Percentiles rank a stretch among this genome's conserved stretches.
Evolutionary conservation across 2,329 filamentous ascomycete species (phyloP).

Genomic region (Claviceps digitariae): DNA sequence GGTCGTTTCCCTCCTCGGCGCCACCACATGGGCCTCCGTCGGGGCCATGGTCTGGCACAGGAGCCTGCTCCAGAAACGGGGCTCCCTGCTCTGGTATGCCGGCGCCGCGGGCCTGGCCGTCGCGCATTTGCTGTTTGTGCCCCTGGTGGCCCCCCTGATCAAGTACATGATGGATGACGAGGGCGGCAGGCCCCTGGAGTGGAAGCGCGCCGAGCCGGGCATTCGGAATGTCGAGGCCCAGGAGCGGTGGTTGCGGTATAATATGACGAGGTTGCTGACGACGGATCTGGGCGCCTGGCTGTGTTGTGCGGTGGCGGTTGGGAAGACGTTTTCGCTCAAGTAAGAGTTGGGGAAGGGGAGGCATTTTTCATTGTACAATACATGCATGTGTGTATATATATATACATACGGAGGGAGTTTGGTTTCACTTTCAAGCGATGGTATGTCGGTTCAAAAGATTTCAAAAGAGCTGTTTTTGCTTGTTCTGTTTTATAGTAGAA

Average conservation of each 20-base stretch:
- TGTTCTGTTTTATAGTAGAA: too few species aligned
- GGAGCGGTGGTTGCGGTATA: slow-evolving; percentile 19
- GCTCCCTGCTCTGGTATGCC: slow-evolving; percentile 19
- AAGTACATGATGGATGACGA: slow-evolving; percentile 16
- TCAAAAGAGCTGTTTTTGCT: too few species aligned
- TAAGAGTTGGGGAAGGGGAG: background rate
- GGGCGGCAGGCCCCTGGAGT: slow-evolving; percentile 6
- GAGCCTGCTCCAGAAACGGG: slow-evolving; percentile 11
- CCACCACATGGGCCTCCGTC: slow-evolving; percentile 19
- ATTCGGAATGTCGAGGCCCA: slow-evolving; percentile 17
- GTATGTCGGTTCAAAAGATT: too few species aligned
- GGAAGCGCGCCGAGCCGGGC: slow-evolving; percentile 7
- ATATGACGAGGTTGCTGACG: slow-evolving; percentile 19
- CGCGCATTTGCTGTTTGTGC: slow-evolving; percentile 21
- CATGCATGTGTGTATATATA: too few species aligned
- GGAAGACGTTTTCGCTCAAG: slow-evolving; percentile 5
- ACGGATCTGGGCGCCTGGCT: slow-evolving; percentile 21
- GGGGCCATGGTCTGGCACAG: slow-evolving; percentile 14
- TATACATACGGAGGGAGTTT: too few species aligned
- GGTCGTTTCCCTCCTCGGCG: slow-evolving; percentile 20
- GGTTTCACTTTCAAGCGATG: too few species aligned
- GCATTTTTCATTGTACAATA: background rate
- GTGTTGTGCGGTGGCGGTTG: slow-evolving; percentile 16
- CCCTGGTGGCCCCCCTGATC: slow-evolving; percentile 19
- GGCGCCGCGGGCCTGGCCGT: slow-evolving; percentile 17